Conservation (phyloP, 1,284 basidiomycete species). For the Cryptococcus sp. region DNA sequence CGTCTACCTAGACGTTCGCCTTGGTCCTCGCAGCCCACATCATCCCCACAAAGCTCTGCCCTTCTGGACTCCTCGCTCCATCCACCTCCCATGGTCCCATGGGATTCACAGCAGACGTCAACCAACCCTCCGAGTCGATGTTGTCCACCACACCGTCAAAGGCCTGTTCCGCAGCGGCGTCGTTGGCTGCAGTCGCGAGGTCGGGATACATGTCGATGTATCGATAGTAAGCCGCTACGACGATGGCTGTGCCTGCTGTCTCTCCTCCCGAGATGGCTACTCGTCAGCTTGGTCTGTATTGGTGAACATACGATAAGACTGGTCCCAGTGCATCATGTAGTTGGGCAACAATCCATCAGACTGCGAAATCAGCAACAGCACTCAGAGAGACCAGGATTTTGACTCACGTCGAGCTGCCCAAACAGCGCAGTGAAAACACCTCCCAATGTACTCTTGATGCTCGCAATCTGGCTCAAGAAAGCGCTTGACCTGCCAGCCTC, state of each 20-base stretch:
- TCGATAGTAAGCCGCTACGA: slow-evolving; percentile 37
- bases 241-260: slow-evolving; percentile 26
- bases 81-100: slow-evolving; percentile 23
- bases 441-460: slow-evolving; percentile 51
- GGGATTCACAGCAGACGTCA: slow-evolving; percentile 30
- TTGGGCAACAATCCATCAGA: slow-evolving; percentile 23
- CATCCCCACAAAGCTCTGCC: slow-evolving; percentile 28
- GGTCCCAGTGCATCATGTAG: slow-evolving; percentile 23
- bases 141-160: slow-evolving; percentile 27
- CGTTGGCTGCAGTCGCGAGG: slow-evolving; percentile 5
- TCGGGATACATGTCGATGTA: slow-evolving; percentile 15
- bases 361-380: slow-evolving; percentile 6
- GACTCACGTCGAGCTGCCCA: slow-evolving; percentile 42
- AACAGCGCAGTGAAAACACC: slow-evolving; percentile 47
- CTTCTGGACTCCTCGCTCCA: slow-evolving; percentile 26
- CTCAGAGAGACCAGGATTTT: background rate
- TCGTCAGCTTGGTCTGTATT: background rate
- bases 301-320: slow-evolving; percentile 4
- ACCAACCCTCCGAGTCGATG: slow-evolving; percentile 20
- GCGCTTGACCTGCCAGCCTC: slow-evolving; percentile 5
- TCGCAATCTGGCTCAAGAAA: slow-evolving; percentile 43
- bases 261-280: slow-evolving; percentile 13
- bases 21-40: slow-evolving; percentile 37
- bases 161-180: slow-evolving; percentile 16
- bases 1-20: slow-evolving; percentile 13